Percentiles rank a stretch among this genome's conserved stretches.
phyloP scores from a whole-genome alignment of 2,329 filamentous ascomycete genomes.

The Xylariaceae sp. region DNA sequence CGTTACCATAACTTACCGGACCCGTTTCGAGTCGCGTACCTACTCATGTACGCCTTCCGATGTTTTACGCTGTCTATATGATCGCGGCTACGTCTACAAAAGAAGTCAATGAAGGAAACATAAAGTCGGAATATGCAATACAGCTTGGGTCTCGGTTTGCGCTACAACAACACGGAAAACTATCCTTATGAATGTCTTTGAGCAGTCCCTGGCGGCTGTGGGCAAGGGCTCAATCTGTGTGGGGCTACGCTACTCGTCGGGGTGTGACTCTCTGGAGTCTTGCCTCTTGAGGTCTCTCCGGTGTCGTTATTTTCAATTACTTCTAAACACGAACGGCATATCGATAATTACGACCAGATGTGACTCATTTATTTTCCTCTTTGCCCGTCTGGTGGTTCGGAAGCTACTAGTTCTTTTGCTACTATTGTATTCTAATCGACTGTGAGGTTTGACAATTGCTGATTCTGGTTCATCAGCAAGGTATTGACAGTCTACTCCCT shows the following conservation, averaged over 20 bases:
- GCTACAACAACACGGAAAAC: neutral
- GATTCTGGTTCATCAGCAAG: slow-evolving; percentile 9
- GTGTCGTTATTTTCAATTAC: neutral
- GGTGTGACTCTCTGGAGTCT: too few species aligned
- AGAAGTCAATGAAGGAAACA: neutral
- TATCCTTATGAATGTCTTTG: neutral
- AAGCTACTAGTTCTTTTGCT: slow-evolving; percentile 20
- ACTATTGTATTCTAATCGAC: slow-evolving; percentile 18
- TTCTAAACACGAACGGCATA: neutral
- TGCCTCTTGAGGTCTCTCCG: neutral
- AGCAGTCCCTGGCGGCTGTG: neutral
- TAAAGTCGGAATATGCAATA: neutral
- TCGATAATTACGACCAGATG: slow-evolving; percentile 1
- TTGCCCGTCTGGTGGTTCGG: slow-evolving; percentile 23
- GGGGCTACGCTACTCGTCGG: neutral
- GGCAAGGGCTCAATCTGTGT: neutral
- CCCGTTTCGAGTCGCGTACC: neutral
- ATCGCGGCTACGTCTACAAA: neutral
- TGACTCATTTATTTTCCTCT: slow-evolving; percentile 1
- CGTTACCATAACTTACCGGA: slow-evolving; percentile 7
- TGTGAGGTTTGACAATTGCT: slow-evolving; percentile 8
- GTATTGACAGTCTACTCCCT: slow-evolving; percentile 6
- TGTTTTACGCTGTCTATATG: neutral
- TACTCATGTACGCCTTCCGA: neutral
- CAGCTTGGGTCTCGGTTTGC: neutral